Percentiles rank a stretch among this genome's conserved stretches.
Evolutionary conservation across 345 rosid species (phyloP).

Genomic region (Tarenaya hassleriana): DNA sequence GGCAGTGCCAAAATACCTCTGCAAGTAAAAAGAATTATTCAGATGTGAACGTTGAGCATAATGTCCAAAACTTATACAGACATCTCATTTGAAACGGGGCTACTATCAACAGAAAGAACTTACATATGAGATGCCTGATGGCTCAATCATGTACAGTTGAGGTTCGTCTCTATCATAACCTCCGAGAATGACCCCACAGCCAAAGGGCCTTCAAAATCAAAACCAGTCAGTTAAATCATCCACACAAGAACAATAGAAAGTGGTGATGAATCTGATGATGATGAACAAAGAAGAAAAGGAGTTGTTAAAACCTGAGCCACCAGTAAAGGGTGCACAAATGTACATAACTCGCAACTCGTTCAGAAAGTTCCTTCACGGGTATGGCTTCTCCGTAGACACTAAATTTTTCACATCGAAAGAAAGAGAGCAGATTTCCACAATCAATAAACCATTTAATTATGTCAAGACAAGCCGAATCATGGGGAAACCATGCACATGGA

Average conservation of each 20-base stretch:
- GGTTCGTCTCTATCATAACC: conserved; percentile 99
- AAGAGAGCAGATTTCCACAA: neutral
- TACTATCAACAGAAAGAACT: conserved; percentile 29
- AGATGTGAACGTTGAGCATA: neutral
- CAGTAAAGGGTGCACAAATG: conserved; percentile 96
- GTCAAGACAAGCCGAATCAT: neutral
- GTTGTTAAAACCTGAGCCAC: conserved; percentile 79
- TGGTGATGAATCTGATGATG: neutral
- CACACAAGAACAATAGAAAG: conserved; percentile 4
- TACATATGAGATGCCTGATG: conserved; percentile 92
- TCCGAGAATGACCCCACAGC: conserved; percentile 93
- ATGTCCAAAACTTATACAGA: neutral
- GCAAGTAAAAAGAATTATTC: conserved; percentile 18
- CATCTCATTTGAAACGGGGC: neutral
- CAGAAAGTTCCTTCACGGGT: conserved; percentile 93
- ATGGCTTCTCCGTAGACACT: conserved; percentile 85
- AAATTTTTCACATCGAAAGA: conserved; percentile 20
- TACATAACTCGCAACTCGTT: conserved; percentile 93
- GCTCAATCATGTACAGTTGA: conserved; percentile 87
- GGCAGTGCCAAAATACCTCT: conserved; percentile 96
- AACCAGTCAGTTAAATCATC: conserved; percentile 2
- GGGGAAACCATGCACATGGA: neutral
- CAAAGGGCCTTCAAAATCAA: conserved; percentile 68
- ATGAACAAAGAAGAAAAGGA: conserved; percentile 2
- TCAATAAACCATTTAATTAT: neutral